phyloP scores from a whole-genome alignment of 208 protist genomes.

The Sergeia podlipaevii region DNA sequence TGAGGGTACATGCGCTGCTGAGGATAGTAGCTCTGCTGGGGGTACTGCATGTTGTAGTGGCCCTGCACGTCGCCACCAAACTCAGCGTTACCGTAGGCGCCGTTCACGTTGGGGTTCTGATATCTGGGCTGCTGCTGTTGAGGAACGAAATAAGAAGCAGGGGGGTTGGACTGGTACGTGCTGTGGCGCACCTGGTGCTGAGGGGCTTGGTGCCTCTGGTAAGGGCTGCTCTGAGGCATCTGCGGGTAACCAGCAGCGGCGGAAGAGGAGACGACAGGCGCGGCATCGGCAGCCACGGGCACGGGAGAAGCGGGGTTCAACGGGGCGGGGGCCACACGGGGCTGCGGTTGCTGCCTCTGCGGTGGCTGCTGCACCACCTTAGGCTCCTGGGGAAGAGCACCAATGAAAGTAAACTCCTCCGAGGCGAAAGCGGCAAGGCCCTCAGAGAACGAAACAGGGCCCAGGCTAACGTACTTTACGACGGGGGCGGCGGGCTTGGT shows the following conservation, averaged over 20 bases:
- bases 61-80: conserved; percentile 3
- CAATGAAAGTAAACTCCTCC: conserved; percentile 21
- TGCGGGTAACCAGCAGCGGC: background rate
- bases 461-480: conserved; percentile 13
- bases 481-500: too few relatives aligned
- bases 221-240: conserved; percentile 10
- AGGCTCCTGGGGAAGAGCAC: conserved; percentile 7
- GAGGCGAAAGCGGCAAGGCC: conserved; percentile 19
- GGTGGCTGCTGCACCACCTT: conserved; percentile 9
- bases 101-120: background rate
- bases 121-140: conserved; percentile 11
- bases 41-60: conserved; percentile 17
- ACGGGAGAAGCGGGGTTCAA: background rate
- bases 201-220: conserved; percentile 16
- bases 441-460: conserved; percentile 40
- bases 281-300: background rate
- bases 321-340: background rate
- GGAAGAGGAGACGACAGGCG: background rate
- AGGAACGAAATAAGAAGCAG: conserved; percentile 11
- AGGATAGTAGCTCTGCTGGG: conserved; percentile 17
- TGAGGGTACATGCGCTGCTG: conserved; percentile 17
- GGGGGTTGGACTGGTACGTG: conserved; percentile 10
- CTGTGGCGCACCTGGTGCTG: conserved; percentile 13
- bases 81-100: too few relatives aligned
- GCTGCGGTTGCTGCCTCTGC: background rate